Conservation (phyloP, 345 rosid species). For the Murraya koenigii region DNA sequence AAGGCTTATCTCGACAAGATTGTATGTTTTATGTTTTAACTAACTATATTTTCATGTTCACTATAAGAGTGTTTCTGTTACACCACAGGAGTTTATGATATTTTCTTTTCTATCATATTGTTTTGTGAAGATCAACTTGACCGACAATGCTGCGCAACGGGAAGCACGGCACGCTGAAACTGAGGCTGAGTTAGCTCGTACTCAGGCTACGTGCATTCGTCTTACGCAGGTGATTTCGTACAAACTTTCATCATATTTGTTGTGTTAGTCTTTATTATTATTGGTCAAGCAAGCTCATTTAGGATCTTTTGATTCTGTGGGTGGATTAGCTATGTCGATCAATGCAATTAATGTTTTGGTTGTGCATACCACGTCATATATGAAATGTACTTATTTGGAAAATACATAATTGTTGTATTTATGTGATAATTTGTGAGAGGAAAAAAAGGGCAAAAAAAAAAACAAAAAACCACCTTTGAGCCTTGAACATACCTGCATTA, state of each 20-base stretch:
- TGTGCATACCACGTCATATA: not conserved
- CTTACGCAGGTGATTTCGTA: constrained; percentile 56
- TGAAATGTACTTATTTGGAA: not conserved
- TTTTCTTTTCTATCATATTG: not conserved
- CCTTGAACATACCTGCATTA: too few relatives aligned
- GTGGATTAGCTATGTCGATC: too few relatives aligned
- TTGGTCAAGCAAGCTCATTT: too few relatives aligned
- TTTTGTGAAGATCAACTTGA: constrained; percentile 60
- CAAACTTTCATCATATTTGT: too few relatives aligned
- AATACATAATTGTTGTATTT: not conserved
- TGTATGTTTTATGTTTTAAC: constrained; percentile 34
- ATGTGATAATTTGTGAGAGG: not conserved
- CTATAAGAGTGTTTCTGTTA: not conserved
- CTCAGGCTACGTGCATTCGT: constrained; percentile 61
- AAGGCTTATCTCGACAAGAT: constrained; percentile 80
- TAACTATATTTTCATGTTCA: too few relatives aligned
- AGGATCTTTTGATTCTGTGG: too few relatives aligned
- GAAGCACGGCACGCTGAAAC: constrained; percentile 66
- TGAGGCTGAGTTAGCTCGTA: constrained; percentile 65
- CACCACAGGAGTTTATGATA: not conserved
- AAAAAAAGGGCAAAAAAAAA: not conserved
- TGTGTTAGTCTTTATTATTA: too few relatives aligned
- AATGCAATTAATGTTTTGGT: too few relatives aligned
- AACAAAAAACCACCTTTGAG: not conserved
- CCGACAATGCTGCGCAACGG: constrained; percentile 56